phyloP scores from a whole-genome alignment of 371 early-diverging fungal species.

The Mucor mucedo region DNA sequence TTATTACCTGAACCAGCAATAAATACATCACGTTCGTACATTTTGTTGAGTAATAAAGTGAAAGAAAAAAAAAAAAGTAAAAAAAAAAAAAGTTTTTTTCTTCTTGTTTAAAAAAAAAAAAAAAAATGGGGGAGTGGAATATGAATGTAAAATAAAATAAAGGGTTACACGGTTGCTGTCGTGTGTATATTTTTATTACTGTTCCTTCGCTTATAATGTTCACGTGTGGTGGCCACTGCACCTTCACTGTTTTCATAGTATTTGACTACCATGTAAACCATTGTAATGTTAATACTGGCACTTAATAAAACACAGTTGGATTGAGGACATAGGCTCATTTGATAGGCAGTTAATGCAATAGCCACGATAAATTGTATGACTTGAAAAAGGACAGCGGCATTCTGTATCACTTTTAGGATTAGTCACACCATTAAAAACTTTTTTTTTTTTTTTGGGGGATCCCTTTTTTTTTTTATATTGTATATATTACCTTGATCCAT shows the following conservation, averaged over 20 bases:
- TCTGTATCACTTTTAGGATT: conserved; percentile 1
- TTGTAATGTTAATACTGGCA: conserved; percentile 31
- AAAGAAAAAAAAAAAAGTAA: conserved; percentile 26
- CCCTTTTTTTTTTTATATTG: background rate
- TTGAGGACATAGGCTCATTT: conserved; percentile 28
- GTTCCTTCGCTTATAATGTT: conserved; percentile 19
- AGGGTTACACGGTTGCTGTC: background rate
- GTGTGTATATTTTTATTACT: conserved; percentile 5
- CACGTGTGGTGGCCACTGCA: conserved; percentile 22
- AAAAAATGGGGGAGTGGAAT: background rate
- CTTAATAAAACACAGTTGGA: conserved; percentile 27
- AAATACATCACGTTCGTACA: conserved; percentile 36
- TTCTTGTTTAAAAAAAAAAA: background rate
- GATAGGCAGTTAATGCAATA: conserved; percentile 25
- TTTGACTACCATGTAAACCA: conserved; percentile 27
- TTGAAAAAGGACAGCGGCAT: conserved; percentile 9
- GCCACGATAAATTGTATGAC: conserved; percentile 22
- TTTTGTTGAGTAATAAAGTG: conserved; percentile 7
- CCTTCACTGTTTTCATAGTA: conserved; percentile 18
- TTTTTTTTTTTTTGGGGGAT: too few species aligned
- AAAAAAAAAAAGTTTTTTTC: conserved; percentile 1
- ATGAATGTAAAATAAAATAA: background rate
- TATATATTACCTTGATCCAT: conserved; percentile 15
- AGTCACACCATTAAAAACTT: background rate
- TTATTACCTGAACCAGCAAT: conserved; percentile 47